Evolutionary conservation across 305 asterid genomes (phyloP), one percentile per base, ranked within the genome.

Genomic region (Lippia alba): DNA sequence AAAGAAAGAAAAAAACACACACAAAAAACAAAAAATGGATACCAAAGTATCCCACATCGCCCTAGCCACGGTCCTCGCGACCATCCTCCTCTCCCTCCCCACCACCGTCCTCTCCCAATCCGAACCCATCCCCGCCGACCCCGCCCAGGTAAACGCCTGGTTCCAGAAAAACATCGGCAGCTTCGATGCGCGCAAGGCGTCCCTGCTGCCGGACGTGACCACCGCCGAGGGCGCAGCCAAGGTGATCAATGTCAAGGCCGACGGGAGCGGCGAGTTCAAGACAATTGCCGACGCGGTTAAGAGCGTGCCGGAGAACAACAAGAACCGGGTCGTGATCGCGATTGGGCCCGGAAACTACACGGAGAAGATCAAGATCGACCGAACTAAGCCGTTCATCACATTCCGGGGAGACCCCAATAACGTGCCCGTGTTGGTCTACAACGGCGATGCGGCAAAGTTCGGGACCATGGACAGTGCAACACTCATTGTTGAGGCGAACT

Each of bases 221-320:
- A 44, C 72, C 0, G 96, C 91, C 0, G 87, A 80, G n/a, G n/a
- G n/a, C n/a, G n/a, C n/a, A n/a, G n/a, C n/a, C n/a, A n/a, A n/a
- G n/a, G n/a, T n/a, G n/a, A 77, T 90, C 41, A 83, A 49, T 5
- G 77, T 94, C n/a, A 76, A 39, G 15, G 34, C 64, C 14, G 83
- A 80, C 3, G 98, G 94, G 11, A 69, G 73, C 1, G 97, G 97
- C 0, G 89, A 87, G 44, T 94, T 91, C 84, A 86, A 80, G 83
- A 88, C 96, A 0, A 46, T 94, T 0, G 36, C 36, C 0, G 98
- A 87, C 0, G 99, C 99, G 7, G 10, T 94, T 0, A 73, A 81
- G 0, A 82, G 88, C 74, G 72, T 94, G 34, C 94, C n/a, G n/a
- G n/a, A n/a, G n/a, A n/a, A n/a, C n/a, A n/a, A n/a, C n/a, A n/a